These are phyloP conservation scores for Solanum bulbocastanum DNA, from an alignment of 257 asterid species.

Conservation along the genomic window DNA sequence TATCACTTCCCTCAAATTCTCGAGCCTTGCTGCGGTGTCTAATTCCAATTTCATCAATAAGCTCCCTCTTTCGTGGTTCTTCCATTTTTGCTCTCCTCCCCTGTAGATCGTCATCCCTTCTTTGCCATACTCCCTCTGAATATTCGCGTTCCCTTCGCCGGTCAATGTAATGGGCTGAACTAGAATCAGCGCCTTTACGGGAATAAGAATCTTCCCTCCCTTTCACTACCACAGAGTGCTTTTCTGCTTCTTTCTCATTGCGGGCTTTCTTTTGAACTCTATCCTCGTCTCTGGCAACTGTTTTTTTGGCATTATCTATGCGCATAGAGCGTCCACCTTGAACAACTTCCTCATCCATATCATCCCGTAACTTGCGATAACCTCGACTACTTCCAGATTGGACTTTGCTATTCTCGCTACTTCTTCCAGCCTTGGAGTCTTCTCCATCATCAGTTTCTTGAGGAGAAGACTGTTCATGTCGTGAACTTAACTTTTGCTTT, in stretches of 20 bases:
- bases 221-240: slow-evolving; percentile 32
- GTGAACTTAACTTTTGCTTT: slow-evolving; percentile 32
- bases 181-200: slow-evolving; percentile 46
- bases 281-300: slow-evolving; percentile 35
- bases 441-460: slow-evolving; percentile 54
- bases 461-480: slow-evolving; percentile 25
- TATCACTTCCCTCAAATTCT: slow-evolving; percentile 58
- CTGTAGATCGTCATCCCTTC: slow-evolving; percentile 54
- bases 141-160: slow-evolving; percentile 61
- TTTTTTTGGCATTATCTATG: slow-evolving; percentile 27
- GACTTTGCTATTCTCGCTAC: slow-evolving; percentile 66
- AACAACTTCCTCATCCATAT: slow-evolving; percentile 57
- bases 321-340: slow-evolving; percentile 39
- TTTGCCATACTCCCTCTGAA: slow-evolving; percentile 54
- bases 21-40: slow-evolving; percentile 42
- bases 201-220: slow-evolving; percentile 53
- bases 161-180: slow-evolving; percentile 33
- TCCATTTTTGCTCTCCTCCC: slow-evolving; percentile 51
- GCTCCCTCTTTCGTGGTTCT: slow-evolving; percentile 57
- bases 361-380: slow-evolving; percentile 36
- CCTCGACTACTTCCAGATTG: slow-evolving; percentile 74
- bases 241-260: slow-evolving; percentile 50
- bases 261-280: slow-evolving; percentile 33
- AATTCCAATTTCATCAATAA: slow-evolving; percentile 45
- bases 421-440: slow-evolving; percentile 53